Percentiles rank a stretch among this genome's conserved stretches.
Conservation (phyloP, 345 rosid species). For the Psidium friedrichsthalianum region DNA sequence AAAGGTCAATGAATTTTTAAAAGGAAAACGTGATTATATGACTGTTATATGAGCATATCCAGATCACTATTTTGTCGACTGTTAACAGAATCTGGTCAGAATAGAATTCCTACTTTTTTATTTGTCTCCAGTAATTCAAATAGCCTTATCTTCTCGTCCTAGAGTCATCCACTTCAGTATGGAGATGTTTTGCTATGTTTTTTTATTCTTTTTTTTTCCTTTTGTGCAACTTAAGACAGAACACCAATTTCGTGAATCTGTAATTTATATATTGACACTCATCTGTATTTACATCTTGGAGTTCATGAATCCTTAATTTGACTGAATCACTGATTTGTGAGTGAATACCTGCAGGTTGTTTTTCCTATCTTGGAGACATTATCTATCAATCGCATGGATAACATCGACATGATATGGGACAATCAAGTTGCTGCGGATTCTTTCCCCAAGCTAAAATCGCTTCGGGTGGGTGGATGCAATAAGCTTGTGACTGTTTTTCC, state of each 20-base stretch:
- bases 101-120: not conserved
- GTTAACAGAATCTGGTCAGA: rapidly evolving
- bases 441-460: not conserved
- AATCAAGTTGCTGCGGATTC: not conserved
- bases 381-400: not conserved
- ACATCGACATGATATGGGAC: not conserved
- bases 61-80: not conserved
- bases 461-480: not conserved
- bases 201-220: too few species aligned
- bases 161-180: too few species aligned
- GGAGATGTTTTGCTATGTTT: too few species aligned
- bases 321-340: not conserved
- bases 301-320: not conserved
- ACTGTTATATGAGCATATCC: not conserved
- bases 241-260: rapidly evolving
- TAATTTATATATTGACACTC: not conserved
- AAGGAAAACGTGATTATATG: not conserved
- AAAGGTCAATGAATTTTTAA: not conserved
- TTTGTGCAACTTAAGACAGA: not conserved
- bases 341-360: not conserved
- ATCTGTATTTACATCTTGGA: not conserved
- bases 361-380: not conserved
- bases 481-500: rapidly evolving
- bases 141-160: too few species aligned
- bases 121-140: rapidly evolving